Evolutionary conservation across 768 basidiomycete genomes (phyloP).

Genomic region (Cystofilobasidium bisporidii): DNA sequence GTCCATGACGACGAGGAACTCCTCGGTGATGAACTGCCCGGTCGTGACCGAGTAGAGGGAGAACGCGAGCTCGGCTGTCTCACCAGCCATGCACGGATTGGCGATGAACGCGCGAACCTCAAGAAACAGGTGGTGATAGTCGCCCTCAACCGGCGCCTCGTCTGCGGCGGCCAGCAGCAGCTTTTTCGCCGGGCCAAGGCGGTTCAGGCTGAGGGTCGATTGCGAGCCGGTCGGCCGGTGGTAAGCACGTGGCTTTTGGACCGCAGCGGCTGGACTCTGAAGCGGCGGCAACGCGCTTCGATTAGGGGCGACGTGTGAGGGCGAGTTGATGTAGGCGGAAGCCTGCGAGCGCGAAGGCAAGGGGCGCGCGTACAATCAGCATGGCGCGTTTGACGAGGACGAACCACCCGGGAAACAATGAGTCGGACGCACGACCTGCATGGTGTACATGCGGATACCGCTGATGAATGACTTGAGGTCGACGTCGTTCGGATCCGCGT

Average conservation of each 20-base stretch:
- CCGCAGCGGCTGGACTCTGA: not conserved
- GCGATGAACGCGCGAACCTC: constrained; percentile 89
- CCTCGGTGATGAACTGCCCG: constrained; percentile 74
- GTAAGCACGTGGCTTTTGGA: not conserved
- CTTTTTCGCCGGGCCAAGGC: not conserved
- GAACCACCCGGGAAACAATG: no score
- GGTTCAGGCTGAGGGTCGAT: not conserved
- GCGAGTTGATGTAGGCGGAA: constrained; percentile 54
- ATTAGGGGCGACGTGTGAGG: not conserved
- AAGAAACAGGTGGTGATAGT: constrained; percentile 81
- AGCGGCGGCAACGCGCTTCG: not conserved
- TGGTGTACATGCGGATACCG: constrained; percentile 80
- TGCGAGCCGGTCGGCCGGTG: not conserved
- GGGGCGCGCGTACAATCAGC: no score
- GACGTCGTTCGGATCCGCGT: constrained; percentile 51
- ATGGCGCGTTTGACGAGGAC: no score
- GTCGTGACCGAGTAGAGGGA: constrained; percentile 80
- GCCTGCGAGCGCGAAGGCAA: constrained; percentile 5
- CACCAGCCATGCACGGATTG: constrained; percentile 76
- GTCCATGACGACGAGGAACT: constrained; percentile 79
- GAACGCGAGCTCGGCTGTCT: constrained; percentile 87
- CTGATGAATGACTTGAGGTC: constrained; percentile 78
- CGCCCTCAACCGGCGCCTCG: constrained; percentile 39
- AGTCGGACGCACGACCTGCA: constrained; percentile 50
- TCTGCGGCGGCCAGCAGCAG: constrained; percentile 27